A percentile compares a stretch with the other conserved stretches of the same genome.
phyloP scores from a whole-genome alignment of 2,329 filamentous ascomycete genomes.

The Endothia cerciana region DNA sequence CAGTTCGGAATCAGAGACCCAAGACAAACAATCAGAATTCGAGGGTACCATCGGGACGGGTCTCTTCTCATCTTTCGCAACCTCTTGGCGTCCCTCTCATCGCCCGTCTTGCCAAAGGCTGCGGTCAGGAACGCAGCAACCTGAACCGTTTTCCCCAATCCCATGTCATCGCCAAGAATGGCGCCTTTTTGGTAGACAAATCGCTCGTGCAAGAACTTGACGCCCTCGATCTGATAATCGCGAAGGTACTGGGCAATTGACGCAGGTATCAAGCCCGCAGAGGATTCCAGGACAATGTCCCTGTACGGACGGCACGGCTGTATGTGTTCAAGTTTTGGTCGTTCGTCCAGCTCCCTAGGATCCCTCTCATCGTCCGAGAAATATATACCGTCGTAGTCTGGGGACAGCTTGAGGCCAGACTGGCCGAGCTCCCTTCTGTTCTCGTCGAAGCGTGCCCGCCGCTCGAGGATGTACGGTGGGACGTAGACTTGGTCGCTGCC shows the following conservation, averaged over 20 bases:
- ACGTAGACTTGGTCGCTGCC: constrained; percentile 50
- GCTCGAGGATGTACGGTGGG: constrained; percentile 72
- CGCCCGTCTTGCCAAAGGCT: constrained; percentile 92
- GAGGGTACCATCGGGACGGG: constrained; percentile 75
- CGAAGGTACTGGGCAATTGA: constrained; percentile 89
- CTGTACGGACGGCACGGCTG: constrained; percentile 71
- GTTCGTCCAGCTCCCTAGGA: constrained; percentile 56
- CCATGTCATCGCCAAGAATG: constrained; percentile 96
- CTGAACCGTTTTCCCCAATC: constrained; percentile 94
- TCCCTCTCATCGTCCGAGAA: constrained; percentile 68
- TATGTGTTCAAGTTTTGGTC: constrained; percentile 68
- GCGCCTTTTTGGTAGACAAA: constrained; percentile 92
- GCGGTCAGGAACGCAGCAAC: constrained; percentile 90
- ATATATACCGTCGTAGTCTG: constrained; percentile 73
- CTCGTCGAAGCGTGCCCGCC: constrained; percentile 72
- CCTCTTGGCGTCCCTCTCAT: constrained; percentile 80
- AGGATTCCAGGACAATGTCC: constrained; percentile 75
- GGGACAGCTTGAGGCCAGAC: constrained; percentile 75
- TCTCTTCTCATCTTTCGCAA: constrained; percentile 82
- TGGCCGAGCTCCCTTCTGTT: constrained; percentile 63
- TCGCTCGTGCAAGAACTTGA: constrained; percentile 80
- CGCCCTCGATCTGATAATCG: constrained; percentile 88
- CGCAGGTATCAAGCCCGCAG: constrained; percentile 81
- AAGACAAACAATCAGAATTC: constrained; percentile 84
- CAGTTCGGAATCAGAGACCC: constrained; percentile 90